phyloP scores from a whole-genome alignment of 257 asterid genomes.

The Solanum pinnatisectum region DNA sequence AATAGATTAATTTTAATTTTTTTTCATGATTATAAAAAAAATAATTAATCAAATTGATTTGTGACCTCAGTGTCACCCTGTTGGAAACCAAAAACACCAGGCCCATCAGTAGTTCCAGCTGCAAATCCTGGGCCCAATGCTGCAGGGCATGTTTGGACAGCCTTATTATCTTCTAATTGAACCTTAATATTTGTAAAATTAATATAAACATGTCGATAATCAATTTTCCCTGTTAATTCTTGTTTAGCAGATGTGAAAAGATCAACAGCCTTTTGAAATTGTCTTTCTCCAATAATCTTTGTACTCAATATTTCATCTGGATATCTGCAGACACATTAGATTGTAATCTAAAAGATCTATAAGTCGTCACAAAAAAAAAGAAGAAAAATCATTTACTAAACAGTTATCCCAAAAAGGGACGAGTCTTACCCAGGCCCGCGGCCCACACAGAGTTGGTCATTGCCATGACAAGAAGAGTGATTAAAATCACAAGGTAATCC shows the following conservation, averaged over 20 bases:
- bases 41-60: not conserved
- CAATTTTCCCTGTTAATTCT: conserved; percentile 43
- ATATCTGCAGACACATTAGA: conserved; percentile 13
- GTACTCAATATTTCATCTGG: conserved; percentile 60
- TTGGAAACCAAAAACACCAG: conserved; percentile 51
- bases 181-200: conserved; percentile 41
- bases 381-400: not conserved
- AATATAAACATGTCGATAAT: conserved; percentile 30
- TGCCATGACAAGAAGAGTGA: conserved; percentile 52
- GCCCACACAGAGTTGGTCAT: conserved; percentile 49
- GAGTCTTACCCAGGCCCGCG: conserved; percentile 50
- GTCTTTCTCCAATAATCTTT: conserved; percentile 52
- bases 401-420: not conserved
- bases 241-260: conserved; percentile 33
- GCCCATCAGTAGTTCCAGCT: conserved; percentile 72
- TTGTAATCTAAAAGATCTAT: not conserved
- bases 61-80: conserved; percentile 53
- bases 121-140: conserved; percentile 62
- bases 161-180: conserved; percentile 24
- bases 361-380: not conserved
- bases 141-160: conserved; percentile 57
- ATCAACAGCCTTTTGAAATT: conserved; percentile 42
- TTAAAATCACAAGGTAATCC: conserved; percentile 57
- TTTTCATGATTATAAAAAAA: not conserved
- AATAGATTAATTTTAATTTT: not conserved